phyloP scores from a whole-genome alignment of 2,329 filamentous ascomycete species.

The Fusarium redolens region DNA sequence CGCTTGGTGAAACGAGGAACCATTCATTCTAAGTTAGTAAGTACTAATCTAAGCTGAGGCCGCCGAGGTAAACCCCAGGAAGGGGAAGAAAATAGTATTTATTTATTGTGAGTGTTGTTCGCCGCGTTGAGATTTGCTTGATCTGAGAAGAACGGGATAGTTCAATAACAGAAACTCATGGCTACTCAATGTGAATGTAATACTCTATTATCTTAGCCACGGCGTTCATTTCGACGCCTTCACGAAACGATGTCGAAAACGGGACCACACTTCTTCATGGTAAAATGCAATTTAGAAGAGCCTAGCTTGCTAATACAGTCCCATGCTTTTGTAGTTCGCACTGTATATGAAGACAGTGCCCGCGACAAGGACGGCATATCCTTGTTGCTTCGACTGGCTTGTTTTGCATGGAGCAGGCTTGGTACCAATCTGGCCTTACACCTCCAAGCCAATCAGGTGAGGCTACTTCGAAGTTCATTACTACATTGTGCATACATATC shows the following conservation, averaged over 20 bases:
- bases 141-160: neutral
- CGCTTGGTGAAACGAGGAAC: conserved; percentile 30
- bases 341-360: conserved; percentile 22
- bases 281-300: neutral
- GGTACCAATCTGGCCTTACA: conserved; percentile 11
- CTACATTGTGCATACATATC: neutral
- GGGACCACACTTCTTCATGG: neutral
- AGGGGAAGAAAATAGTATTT: neutral
- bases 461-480: conserved; percentile 12
- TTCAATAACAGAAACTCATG: neutral
- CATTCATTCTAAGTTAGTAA: conserved; percentile 4
- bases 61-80: conserved; percentile 18
- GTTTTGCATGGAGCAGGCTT: conserved; percentile 13
- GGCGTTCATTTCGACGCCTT: neutral
- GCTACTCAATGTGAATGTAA: neutral
- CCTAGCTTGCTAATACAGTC: neutral
- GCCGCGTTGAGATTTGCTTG: neutral
- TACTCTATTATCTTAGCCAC: neutral
- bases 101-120: neutral
- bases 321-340: neutral
- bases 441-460: conserved; percentile 28
- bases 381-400: conserved; percentile 31
- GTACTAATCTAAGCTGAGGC: conserved; percentile 27
- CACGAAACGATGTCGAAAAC: neutral
- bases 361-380: conserved; percentile 14